Percentiles rank a stretch among this genome's conserved stretches.
Conservation (phyloP, 176 grass and related monocot species). For the Urochloa ruziziensis region DNA sequence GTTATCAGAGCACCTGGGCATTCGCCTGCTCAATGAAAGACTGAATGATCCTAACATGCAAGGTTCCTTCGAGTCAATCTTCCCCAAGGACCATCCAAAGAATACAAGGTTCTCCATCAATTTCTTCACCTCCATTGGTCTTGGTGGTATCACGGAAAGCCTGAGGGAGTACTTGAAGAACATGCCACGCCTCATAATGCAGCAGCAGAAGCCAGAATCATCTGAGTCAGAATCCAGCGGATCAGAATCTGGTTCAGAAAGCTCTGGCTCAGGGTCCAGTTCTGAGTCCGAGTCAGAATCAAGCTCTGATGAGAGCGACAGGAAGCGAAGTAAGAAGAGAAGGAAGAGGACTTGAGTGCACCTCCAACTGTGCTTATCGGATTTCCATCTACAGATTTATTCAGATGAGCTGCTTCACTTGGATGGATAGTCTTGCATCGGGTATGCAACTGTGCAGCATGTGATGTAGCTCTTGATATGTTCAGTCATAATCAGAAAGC, state of each 20-base stretch:
- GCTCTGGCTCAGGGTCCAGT: conserved; percentile 36
- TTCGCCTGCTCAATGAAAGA: conserved; percentile 79
- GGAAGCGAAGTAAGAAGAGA: conserved; percentile 62
- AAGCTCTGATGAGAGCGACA: conserved; percentile 66
- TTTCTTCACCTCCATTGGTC: conserved; percentile 93
- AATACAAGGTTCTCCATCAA: conserved; percentile 91
- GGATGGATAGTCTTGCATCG: neutral
- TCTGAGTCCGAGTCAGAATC: conserved; percentile 52
- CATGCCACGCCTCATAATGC: conserved; percentile 96
- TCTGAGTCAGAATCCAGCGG: conserved; percentile 52
- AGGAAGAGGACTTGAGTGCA: conserved; percentile 47
- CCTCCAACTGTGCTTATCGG: neutral
- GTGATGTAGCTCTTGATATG: conserved; percentile 1
- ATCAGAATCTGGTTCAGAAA: conserved; percentile 49
- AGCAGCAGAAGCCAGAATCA: conserved; percentile 66
- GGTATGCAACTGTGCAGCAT: neutral
- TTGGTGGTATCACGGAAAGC: conserved; percentile 88
- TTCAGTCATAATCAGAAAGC: neutral
- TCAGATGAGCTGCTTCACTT: neutral
- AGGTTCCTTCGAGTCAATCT: conserved; percentile 76
- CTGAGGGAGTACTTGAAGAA: conserved; percentile 91
- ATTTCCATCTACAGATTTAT: conserved; percentile 1
- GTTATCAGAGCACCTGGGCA: conserved; percentile 85
- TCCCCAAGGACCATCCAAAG: conserved; percentile 91
- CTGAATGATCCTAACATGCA: conserved; percentile 90